Base-by-base conservation (phyloP, 2,329 filamentous ascomycete species). In the Alternaria sp. region DNA sequence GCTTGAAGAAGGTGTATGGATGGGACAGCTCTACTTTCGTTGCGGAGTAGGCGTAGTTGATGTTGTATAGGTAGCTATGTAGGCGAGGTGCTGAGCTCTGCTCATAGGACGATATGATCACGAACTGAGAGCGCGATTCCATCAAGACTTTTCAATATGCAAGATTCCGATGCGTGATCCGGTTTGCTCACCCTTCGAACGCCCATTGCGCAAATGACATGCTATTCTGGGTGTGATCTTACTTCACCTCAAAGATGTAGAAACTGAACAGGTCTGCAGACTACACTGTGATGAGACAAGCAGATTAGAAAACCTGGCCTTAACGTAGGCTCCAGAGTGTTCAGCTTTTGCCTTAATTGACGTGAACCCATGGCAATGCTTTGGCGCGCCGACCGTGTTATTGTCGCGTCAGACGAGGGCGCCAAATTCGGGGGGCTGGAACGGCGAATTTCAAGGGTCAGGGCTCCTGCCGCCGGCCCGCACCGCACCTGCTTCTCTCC, bases 21-120 rank as follows among this genome's bases (percentile, higher is more conserved):
- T 70, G 67, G 68, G 50, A 58, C 19, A 58, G 57, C 11, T 47
- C 50, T 25, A 68, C 66, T 1, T 70, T 70, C 50, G 28, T 62
- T 12, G 6, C 23, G n/a, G 51, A 21, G 21, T 60, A 60, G n/a
- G 10, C 12, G 5, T 46, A 7, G 44, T 7, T 40, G 13, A n/a
- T 15, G 8, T 58, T 10, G 19, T n/a, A 1, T 25, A 10, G 28
- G 13, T 25, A 32, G 49, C 5, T 40, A 25, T 40, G 19, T 17
- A 40, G 19, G 43, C 19, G 13, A 36, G 19, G 43, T 12, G 9
- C 30, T 52, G 17, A 15, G 49, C 19, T 36, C 5, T 36, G 28
- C 13, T 9, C 19, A 10, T 13, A 21, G n/a, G 15, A 23, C 17
- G 3, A 6, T 13, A 23, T 52, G 13, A 23, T 36, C 17, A 6